Evolutionary conservation across 768 basidiomycete genomes (phyloP).

Genomic region (Suillus ampliporus): DNA sequence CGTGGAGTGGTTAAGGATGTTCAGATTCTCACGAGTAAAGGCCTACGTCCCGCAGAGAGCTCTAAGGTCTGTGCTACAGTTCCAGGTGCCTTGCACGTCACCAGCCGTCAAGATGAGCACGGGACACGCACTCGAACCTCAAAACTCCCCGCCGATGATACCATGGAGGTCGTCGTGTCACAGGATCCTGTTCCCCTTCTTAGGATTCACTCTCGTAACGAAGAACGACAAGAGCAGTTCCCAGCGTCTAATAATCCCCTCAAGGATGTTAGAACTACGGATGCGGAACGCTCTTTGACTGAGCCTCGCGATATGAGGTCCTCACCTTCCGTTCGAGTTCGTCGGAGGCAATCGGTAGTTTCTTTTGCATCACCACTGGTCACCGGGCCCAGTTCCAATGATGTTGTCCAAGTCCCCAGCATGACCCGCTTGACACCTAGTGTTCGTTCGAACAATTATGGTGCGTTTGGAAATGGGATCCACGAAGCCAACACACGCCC

Average conservation of each 20-base stretch:
- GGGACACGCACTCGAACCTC: background rate
- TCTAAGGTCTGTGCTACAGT: too few relatives aligned
- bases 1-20: background rate
- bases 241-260: background rate
- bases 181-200: background rate
- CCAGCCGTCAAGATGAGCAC: background rate
- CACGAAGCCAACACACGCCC: background rate
- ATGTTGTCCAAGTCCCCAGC: background rate
- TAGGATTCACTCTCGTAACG: background rate
- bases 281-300: background rate
- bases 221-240: background rate
- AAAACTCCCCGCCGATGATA: background rate
- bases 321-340: background rate
- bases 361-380: conserved; percentile 5
- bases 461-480: background rate
- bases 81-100: background rate
- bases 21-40: background rate
- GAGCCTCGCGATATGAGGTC: background rate
- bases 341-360: background rate
- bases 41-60: background rate
- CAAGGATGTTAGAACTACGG: background rate
- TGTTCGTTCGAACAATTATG: background rate
- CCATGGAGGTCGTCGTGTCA: background rate
- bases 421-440: background rate
- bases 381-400: background rate